Conservation (phyloP, 1,139 yeast genomes). For the Kurtzmaniella quercitrusa region DNA sequence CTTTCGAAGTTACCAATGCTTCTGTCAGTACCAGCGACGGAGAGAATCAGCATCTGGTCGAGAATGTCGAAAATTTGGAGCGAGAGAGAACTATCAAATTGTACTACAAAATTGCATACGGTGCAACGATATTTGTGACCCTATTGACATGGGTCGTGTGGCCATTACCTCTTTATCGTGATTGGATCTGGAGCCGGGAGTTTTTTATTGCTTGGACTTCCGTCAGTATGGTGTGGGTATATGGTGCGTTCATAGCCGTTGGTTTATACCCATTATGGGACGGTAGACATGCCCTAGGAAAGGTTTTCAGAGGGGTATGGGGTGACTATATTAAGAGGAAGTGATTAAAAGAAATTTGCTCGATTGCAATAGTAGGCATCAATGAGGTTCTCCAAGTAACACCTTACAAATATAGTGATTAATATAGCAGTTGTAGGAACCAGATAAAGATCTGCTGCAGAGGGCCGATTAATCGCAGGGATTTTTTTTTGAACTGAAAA, state of each 20-base stretch:
- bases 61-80: background rate
- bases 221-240: conserved; percentile 37
- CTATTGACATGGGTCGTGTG: conserved; percentile 37
- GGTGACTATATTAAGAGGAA: conserved; percentile 10
- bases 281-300: conserved; percentile 25
- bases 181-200: conserved; percentile 34
- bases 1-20: background rate
- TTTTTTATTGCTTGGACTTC: conserved; percentile 41
- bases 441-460: too few relatives aligned
- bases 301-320: conserved; percentile 20
- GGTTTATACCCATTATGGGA: conserved; percentile 36
- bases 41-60: background rate
- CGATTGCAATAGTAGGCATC: too few relatives aligned
- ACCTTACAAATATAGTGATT: too few relatives aligned
- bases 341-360: background rate
- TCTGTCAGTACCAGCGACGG: background rate
- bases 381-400: too few relatives aligned
- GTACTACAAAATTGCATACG: conserved; percentile 22
- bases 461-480: too few relatives aligned
- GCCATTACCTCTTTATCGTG: conserved; percentile 46
- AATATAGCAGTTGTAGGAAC: too few relatives aligned
- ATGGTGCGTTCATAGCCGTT: conserved; percentile 24
- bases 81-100: background rate
- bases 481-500: background rate
- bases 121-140: conserved; percentile 21